Evolutionary conservation across 2,329 filamentous ascomycete species (phyloP).

Genomic region (Hirsutella thompsonii): DNA sequence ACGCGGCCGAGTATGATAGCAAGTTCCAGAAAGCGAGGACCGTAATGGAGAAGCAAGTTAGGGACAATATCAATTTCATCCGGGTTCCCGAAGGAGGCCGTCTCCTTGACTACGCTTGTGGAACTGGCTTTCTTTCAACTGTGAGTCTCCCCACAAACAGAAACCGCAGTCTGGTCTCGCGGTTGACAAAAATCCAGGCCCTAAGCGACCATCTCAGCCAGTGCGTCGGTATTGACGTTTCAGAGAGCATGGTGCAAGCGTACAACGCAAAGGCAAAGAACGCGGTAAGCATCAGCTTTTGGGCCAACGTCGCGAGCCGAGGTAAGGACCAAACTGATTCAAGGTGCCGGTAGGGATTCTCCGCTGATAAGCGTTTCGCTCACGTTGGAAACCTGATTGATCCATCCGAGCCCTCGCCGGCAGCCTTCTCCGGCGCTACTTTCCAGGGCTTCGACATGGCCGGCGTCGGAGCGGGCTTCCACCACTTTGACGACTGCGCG

Average conservation of each 20-base stretch:
- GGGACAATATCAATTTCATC: conserved; percentile 43
- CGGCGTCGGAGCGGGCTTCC: conserved; percentile 48
- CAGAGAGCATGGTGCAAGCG: conserved; percentile 53
- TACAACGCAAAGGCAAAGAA: conserved; percentile 51
- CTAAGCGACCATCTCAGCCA: conserved; percentile 26
- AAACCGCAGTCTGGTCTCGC: too few relatives aligned
- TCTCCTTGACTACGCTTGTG: conserved; percentile 66
- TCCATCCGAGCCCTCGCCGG: conserved; percentile 31
- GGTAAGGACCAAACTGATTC: too few relatives aligned
- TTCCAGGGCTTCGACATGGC: conserved; percentile 60
- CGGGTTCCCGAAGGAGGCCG: conserved; percentile 36
- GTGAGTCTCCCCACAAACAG: conserved; percentile 24
- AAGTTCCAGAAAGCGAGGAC: conserved; percentile 40
- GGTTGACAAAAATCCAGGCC: conserved; percentile 6
- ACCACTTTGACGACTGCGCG: conserved; percentile 54
- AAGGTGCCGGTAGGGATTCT: conserved; percentile 40
- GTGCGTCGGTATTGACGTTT: conserved; percentile 57
- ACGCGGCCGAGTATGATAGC: conserved; percentile 27
- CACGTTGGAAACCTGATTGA: conserved; percentile 44
- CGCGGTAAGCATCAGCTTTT: too few relatives aligned
- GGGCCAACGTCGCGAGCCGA: too few relatives aligned
- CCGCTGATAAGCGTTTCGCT: conserved; percentile 39
- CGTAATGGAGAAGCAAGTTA: conserved; percentile 41
- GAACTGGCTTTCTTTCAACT: conserved; percentile 52
- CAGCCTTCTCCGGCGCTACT: conserved; percentile 42